phyloP scores from a whole-genome alignment of 2,329 filamentous ascomycete genomes.

The Penicillium concentricum region DNA sequence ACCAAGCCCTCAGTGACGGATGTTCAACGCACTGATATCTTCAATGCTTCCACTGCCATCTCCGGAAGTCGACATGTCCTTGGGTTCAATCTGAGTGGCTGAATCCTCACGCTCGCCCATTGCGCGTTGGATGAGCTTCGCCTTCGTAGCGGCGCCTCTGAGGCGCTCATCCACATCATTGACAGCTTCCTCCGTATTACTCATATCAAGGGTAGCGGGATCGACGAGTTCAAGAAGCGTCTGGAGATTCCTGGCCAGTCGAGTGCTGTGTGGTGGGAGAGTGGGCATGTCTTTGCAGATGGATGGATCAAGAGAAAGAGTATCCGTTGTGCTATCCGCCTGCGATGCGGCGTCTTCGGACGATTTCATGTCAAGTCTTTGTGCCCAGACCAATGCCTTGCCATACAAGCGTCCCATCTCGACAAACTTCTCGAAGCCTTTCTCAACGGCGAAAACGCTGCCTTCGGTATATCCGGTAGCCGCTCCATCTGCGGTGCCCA shows the following conservation, averaged over 20 bases:
- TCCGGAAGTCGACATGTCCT: slow-evolving; percentile 28
- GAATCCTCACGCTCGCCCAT: slow-evolving; percentile 49
- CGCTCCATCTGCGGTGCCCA: slow-evolving; percentile 73
- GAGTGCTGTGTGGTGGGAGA: slow-evolving; percentile 55
- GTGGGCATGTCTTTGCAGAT: slow-evolving; percentile 44
- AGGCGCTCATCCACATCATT: slow-evolving; percentile 87
- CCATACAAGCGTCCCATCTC: slow-evolving; percentile 77
- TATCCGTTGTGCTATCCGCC: slow-evolving; percentile 7
- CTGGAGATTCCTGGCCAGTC: slow-evolving; percentile 74
- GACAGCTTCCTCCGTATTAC: slow-evolving; percentile 85
- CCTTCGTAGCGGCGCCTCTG: slow-evolving; percentile 78
- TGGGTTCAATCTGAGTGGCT: slow-evolving; percentile 29
- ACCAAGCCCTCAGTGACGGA: slow-evolving; percentile 33
- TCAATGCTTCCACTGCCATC: slow-evolving; percentile 49
- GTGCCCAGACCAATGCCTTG: slow-evolving; percentile 78
- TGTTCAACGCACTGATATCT: slow-evolving; percentile 45
- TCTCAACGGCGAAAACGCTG: slow-evolving; percentile 83
- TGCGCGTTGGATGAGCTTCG: slow-evolving; percentile 78
- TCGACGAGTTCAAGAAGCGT: slow-evolving; percentile 76
- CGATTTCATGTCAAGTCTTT: slow-evolving; percentile 53
- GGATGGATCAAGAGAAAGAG: slow-evolving; percentile 26
- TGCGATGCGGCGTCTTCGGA: slow-evolving; percentile 11
- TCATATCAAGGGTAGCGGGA: slow-evolving; percentile 70
- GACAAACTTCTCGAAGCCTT: slow-evolving; percentile 89
- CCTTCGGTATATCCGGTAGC: slow-evolving; percentile 82